Evolutionary conservation across 495 filamentous ascomycete species (phyloP).

Genomic region (Hypoxylon perforatum): DNA sequence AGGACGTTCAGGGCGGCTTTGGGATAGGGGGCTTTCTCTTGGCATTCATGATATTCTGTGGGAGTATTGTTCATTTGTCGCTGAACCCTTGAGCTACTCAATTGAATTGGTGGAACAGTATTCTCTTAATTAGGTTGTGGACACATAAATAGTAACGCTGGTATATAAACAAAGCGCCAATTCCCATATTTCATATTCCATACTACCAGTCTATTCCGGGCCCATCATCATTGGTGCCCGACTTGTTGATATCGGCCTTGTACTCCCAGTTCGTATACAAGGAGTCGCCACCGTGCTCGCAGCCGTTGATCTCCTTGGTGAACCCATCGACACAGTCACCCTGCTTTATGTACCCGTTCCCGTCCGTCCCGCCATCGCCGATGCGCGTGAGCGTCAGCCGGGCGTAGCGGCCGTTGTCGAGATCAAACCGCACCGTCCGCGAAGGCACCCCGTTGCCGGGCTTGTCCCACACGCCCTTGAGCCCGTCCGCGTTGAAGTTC

Average conservation of each 20-base stretch:
- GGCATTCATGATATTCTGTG: conserved; percentile 13
- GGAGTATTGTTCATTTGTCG: not conserved
- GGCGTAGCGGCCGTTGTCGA: not conserved
- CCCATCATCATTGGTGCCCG: not conserved
- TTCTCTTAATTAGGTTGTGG: too few species aligned
- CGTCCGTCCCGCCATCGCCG: not conserved
- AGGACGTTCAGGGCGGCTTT: conserved; percentile 23
- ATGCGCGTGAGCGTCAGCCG: not conserved
- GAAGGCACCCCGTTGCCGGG: not conserved
- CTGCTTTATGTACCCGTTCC: not conserved
- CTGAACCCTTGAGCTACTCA: not conserved
- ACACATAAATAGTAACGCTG: too few species aligned
- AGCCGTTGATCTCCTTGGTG: not conserved
- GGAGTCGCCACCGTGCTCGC: not conserved
- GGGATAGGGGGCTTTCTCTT: conserved; percentile 22
- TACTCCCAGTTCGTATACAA: not conserved
- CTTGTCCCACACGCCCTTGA: not conserved
- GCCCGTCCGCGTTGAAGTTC: not conserved
- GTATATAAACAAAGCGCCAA: too few species aligned
- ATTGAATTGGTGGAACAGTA: too few species aligned
- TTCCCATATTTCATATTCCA: too few species aligned
- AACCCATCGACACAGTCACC: not conserved
- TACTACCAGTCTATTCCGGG: too few species aligned
- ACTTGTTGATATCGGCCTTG: not conserved
- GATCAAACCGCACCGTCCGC: not conserved